Conservation (phyloP, 306 rosid genomes). For the Pyrus betulifolia region DNA sequence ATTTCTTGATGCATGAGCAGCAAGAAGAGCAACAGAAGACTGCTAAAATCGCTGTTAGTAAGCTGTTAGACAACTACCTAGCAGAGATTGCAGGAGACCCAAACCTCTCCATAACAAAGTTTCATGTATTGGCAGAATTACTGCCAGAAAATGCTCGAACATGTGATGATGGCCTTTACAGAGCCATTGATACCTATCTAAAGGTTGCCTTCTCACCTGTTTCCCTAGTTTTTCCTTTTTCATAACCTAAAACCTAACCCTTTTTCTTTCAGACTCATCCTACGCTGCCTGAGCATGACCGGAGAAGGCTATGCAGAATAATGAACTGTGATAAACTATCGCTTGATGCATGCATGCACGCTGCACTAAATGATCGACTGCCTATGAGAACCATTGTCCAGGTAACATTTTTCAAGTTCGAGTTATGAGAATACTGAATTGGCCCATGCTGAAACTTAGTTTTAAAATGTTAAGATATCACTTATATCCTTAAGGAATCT, state of each 20-base stretch:
- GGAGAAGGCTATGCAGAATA: conserved; percentile 77
- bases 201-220: conserved; percentile 48
- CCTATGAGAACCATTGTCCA: conserved; percentile 79
- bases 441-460: neutral
- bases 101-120: conserved; percentile 67
- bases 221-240: conserved; percentile 3
- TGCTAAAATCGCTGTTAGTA: conserved; percentile 57
- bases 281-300: conserved; percentile 61
- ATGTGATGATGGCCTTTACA: conserved; percentile 76
- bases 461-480: neutral
- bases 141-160: conserved; percentile 73
- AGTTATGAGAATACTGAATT: neutral
- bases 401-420: conserved; percentile 37
- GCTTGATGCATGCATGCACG: conserved; percentile 86
- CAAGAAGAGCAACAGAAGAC: conserved; percentile 53
- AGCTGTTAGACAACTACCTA: conserved; percentile 80
- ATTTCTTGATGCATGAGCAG: conserved; percentile 86
- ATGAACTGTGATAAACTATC: conserved; percentile 87
- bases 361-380: conserved; percentile 92
- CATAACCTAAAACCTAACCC: conserved; percentile 6
- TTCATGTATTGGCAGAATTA: conserved; percentile 76
- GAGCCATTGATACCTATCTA: conserved; percentile 87
- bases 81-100: conserved; percentile 91
- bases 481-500: neutral
- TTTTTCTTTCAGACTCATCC: conserved; percentile 65